Percentiles rank a stretch among this genome's conserved stretches.
phyloP scores from a whole-genome alignment of 2,329 filamentous ascomycete species.

The Monosporascus cannonballus region DNA sequence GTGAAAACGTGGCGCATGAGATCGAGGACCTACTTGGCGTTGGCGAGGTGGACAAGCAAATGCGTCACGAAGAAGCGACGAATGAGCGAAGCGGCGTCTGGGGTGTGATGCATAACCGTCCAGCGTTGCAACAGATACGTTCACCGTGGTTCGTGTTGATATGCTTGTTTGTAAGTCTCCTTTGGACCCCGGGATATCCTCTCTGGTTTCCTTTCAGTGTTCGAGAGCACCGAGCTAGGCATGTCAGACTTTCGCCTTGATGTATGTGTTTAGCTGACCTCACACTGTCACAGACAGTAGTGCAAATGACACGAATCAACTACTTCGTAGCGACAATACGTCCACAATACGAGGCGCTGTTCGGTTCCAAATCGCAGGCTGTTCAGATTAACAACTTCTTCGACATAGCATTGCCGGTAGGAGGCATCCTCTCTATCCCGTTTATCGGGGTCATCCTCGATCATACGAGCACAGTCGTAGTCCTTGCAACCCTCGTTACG shows the following conservation, averaged over 20 bases:
- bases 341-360: conserved; percentile 72
- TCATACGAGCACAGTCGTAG: conserved; percentile 63
- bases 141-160: conserved; percentile 84
- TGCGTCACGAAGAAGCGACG: conserved; percentile 61
- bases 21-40: conserved; percentile 70
- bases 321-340: conserved; percentile 87
- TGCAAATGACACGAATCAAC: conserved; percentile 79
- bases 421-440: conserved; percentile 77
- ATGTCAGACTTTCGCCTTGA: too few relatives aligned
- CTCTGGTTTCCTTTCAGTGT: background rate
- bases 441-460: conserved; percentile 81
- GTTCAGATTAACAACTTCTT: conserved; percentile 76
- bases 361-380: conserved; percentile 56
- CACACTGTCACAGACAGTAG: conserved; percentile 43
- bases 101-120: conserved; percentile 73
- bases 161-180: conserved; percentile 51
- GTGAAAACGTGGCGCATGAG: conserved; percentile 59
- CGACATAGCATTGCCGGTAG: conserved; percentile 76
- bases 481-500: conserved; percentile 63
- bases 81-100: conserved; percentile 72
- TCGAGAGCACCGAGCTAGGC: too few relatives aligned
- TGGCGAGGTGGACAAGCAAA: conserved; percentile 54
- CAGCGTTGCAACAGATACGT: conserved; percentile 65
- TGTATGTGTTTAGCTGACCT: background rate
- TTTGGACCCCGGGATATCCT: background rate